These are phyloP conservation scores for Calonectria hongkongensis DNA, from an alignment of 2,329 filamentous ascomycete genomes.

Conservation along the genomic window DNA sequence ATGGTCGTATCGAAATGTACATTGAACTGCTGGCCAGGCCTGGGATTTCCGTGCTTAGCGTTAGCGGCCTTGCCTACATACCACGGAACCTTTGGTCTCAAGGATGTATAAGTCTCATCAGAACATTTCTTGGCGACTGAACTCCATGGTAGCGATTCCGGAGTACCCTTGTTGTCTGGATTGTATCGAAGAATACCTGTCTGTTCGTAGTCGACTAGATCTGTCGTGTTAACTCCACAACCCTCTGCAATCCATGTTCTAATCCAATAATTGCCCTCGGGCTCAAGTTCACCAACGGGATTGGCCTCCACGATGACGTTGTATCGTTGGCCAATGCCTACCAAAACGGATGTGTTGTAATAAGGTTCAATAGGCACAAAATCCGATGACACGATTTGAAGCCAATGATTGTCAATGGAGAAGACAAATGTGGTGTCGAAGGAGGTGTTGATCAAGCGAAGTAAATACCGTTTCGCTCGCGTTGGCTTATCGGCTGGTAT, in stretches of 20 bases:
- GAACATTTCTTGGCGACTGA: conserved; percentile 42
- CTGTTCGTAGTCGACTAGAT: conserved; percentile 39
- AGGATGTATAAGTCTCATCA: conserved; percentile 45
- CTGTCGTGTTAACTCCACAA: conserved; percentile 24
- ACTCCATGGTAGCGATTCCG: conserved; percentile 31
- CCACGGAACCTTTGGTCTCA: conserved; percentile 48
- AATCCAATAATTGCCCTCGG: conserved; percentile 51
- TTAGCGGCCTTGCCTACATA: conserved; percentile 47
- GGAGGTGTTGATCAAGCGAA: conserved; percentile 49
- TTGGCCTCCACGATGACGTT: conserved; percentile 48
- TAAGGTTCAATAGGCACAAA: conserved; percentile 50
- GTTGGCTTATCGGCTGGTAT: conserved; percentile 46
- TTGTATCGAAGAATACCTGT: conserved; percentile 48
- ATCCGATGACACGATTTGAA: conserved; percentile 44
- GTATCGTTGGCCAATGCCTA: conserved; percentile 49
- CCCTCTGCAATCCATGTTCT: conserved; percentile 43
- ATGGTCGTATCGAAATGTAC: conserved; percentile 29
- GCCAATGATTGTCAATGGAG: conserved; percentile 51
- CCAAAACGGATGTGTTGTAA: conserved; percentile 37
- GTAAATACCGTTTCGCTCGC: conserved; percentile 42
- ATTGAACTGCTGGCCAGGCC: conserved; percentile 43
- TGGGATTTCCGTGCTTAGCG: background rate
- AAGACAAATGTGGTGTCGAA: conserved; percentile 50
- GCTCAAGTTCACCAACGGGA: conserved; percentile 36
- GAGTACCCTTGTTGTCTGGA: conserved; percentile 18